Conservation (phyloP, 2,329 filamentous ascomycete species). For the Penicillium sp. region DNA sequence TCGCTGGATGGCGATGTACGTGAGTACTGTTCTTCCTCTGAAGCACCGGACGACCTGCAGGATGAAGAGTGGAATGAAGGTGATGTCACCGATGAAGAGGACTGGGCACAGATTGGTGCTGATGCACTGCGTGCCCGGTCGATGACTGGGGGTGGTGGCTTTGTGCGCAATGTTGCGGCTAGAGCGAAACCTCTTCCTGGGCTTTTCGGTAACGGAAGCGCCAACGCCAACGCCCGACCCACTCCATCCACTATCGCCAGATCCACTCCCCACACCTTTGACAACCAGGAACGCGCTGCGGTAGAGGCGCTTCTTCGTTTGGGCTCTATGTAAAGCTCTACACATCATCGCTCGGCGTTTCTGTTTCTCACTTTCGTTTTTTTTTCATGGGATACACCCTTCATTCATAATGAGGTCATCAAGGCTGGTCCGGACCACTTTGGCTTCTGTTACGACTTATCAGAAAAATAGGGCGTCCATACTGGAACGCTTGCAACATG, state of each 20-base stretch:
- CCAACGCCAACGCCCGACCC: conserved; percentile 29
- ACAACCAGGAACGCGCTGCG: conserved; percentile 47
- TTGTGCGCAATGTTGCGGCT: conserved; percentile 33
- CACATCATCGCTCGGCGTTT: conserved; percentile 25
- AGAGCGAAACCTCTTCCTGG: conserved; percentile 22
- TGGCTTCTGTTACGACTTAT: conserved; percentile 12
- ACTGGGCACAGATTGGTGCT: conserved; percentile 88
- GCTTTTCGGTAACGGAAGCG: conserved; percentile 9
- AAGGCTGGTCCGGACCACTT: conserved; percentile 29
- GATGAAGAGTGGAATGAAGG: conserved; percentile 79
- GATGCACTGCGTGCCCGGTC: conserved; percentile 73
- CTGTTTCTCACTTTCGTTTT: conserved; percentile 9
- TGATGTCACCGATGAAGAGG: conserved; percentile 91
- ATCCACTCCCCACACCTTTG: conserved; percentile 39
- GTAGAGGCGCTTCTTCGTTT: conserved; percentile 50
- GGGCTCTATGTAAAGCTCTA: conserved; percentile 47
- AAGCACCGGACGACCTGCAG: conserved; percentile 63
- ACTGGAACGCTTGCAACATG: conserved; percentile 3
- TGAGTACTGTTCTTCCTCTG: conserved; percentile 71
- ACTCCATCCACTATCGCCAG: conserved; percentile 40
- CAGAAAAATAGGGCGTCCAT: conserved; percentile 3
- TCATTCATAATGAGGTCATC: conserved; percentile 20
- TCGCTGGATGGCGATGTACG: conserved; percentile 68
- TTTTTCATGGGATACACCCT: conserved; percentile 9
- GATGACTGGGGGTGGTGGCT: conserved; percentile 47